Evolutionary conservation across 148 eudicot genomes (phyloP), one percentile per base, ranked within the genome.

Genomic region (Suaeda aralocaspica): DNA sequence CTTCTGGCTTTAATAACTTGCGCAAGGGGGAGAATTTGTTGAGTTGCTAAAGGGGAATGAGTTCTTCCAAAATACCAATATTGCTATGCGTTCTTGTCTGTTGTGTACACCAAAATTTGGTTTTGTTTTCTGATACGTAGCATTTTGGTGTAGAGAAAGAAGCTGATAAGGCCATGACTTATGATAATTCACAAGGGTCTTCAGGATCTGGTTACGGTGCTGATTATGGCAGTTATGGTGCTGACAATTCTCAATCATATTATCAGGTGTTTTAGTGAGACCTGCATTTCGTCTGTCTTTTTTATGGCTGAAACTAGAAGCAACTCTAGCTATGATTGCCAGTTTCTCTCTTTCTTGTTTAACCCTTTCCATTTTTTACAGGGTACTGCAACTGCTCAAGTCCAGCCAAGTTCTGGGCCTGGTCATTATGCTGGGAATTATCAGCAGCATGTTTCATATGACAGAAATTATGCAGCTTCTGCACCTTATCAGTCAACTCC

Each of bases 401-500:
- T 71, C 77, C 88, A 80, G 79, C 83, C 74, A 49, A 58, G 71
- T 34, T 63, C 78, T 66, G 77, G 81, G 30, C 67, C 77, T 71
- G 79, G 79, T 68, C 77, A 79, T 12, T 86, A 84, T 74, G 76
- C 78, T 56, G 87, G 83, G 29, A 78, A 69, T 56, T 81, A 82
- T 72, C 87, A 86, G 72, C 92, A 79, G 81, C 30, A 82, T 67
- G 73, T 63, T 66, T 2, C 82, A 26, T 82, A 81, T 73, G 76
- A 65, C 28, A 72, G 85, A 78, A 83, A 74, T 49, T 80, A 81
- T 79, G 68, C 72, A 81, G 74, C 80, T 72, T 72, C 89, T 53
- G 46, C 74, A 53, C 68, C 94, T 48, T 87, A 83, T 72, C 95
- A 81, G 61, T 80, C 90, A 73, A 66, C 84, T 34, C 79, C 81